phyloP scores from a whole-genome alignment of 2,329 filamentous ascomycete species.

The Aurifilum marmelostoma region DNA sequence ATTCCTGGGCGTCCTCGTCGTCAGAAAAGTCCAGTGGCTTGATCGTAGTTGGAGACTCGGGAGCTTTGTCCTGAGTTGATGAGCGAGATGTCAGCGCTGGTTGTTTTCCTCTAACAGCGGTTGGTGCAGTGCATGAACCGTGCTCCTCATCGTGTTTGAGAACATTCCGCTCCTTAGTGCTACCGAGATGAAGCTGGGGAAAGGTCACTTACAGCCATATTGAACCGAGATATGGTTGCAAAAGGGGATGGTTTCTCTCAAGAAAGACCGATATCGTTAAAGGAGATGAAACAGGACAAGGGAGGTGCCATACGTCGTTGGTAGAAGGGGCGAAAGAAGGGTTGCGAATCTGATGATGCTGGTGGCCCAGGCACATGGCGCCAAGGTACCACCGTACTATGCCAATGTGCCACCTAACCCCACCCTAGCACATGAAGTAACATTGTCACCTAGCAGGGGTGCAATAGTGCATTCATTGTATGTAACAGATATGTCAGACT shows the following conservation, averaged over 20 bases:
- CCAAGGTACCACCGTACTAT: not conserved
- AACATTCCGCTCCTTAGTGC: constrained; percentile 19
- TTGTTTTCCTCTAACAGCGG: constrained; percentile 11
- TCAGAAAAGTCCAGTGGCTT: constrained; percentile 70
- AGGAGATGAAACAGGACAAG: not conserved
- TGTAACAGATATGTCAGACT: not conserved
- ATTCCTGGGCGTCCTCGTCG: constrained; percentile 70
- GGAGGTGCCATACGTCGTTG: not conserved
- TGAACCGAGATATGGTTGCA: constrained; percentile 26
- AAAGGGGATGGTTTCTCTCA: constrained; percentile 8
- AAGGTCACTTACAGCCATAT: constrained; percentile 28
- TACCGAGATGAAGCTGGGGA: constrained; percentile 27
- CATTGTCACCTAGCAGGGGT: not conserved
- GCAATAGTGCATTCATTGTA: not conserved
- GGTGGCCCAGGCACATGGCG: not conserved
- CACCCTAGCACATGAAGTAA: constrained; percentile 1
- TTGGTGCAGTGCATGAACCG: constrained; percentile 28
- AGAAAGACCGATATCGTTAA: not conserved
- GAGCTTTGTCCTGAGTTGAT: constrained; percentile 33
- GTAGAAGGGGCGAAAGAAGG: not conserved
- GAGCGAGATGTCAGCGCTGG: constrained; percentile 16
- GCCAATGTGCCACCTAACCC: too few relatives aligned
- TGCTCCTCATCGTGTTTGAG: constrained; percentile 25
- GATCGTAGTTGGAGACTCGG: constrained; percentile 69
- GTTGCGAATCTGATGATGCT: constrained; percentile 10